Evolutionary conservation across 805 yeast genomes (phyloP).

Genomic region (Kodamaea restingae): DNA sequence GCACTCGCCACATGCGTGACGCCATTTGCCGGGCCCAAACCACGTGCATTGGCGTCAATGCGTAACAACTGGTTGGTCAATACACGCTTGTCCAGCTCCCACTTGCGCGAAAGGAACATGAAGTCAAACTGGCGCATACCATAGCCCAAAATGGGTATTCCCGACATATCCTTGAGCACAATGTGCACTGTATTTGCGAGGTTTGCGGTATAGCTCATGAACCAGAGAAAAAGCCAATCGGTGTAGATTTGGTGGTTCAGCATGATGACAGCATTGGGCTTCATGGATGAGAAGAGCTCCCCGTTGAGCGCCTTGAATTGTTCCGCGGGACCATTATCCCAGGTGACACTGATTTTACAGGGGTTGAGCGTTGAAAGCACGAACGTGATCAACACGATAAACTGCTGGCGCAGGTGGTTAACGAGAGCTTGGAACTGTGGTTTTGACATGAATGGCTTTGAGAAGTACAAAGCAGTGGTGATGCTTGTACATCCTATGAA

Average conservation of each 20-base stretch:
- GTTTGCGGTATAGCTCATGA: constrained; percentile 65
- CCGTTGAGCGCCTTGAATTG: constrained; percentile 7
- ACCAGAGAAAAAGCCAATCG: constrained; percentile 94
- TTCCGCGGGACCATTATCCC: constrained; percentile 28
- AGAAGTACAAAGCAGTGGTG: not conserved
- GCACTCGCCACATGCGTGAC: constrained; percentile 30
- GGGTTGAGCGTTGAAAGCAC: constrained; percentile 51
- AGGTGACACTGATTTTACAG: constrained; percentile 48
- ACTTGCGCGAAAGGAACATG: constrained; percentile 76
- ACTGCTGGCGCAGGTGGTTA: constrained; percentile 53
- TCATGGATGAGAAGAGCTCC: constrained; percentile 6
- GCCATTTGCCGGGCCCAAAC: constrained; percentile 50
- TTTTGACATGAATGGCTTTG: constrained; percentile 2
- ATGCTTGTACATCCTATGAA: constrained; percentile 5
- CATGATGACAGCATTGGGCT: constrained; percentile 57
- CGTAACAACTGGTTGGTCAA: constrained; percentile 53
- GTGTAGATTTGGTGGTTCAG: constrained; percentile 94
- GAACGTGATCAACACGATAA: constrained; percentile 51
- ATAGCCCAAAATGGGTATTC: constrained; percentile 73
- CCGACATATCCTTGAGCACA: constrained; percentile 72
- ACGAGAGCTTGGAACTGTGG: constrained; percentile 38
- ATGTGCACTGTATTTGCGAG: constrained; percentile 65
- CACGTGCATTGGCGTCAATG: constrained; percentile 60
- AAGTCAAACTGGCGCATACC: constrained; percentile 82
- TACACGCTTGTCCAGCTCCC: constrained; percentile 69